Evolutionary conservation across 139 green algal genomes (phyloP).

Genomic region (Chlamydomonas sp.): DNA sequence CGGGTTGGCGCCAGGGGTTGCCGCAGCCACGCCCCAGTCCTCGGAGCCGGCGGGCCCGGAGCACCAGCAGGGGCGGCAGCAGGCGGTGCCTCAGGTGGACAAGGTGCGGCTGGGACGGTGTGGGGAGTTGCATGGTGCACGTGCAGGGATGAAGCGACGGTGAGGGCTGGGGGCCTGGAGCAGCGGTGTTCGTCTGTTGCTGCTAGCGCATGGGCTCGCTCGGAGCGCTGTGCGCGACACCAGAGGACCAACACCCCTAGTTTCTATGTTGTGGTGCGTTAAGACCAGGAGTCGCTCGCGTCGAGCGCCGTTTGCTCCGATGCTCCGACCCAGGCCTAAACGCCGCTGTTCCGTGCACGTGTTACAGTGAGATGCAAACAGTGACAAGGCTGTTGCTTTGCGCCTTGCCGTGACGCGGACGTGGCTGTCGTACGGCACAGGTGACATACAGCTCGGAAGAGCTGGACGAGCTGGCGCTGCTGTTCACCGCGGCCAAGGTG

Average conservation of each 20-base stretch:
- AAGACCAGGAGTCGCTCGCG: not conserved
- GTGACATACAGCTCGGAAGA: slow-evolving; percentile 60
- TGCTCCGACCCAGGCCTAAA: not conserved
- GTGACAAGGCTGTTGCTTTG: not conserved
- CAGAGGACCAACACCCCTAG: not conserved
- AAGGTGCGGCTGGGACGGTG: not conserved
- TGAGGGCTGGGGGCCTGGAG: not conserved
- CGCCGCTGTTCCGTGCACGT: not conserved
- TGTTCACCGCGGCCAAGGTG: slow-evolving; percentile 73
- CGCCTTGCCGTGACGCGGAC: not conserved
- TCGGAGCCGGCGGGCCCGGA: too few relatives aligned
- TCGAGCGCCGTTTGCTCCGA: not conserved
- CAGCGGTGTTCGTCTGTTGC: not conserved
- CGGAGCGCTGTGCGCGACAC: too few relatives aligned
- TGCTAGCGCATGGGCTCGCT: not conserved
- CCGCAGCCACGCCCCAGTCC: not conserved
- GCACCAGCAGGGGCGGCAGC: too few relatives aligned
- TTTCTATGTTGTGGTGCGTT: not conserved
- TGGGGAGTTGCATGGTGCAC: not conserved
- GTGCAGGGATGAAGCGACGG: not conserved
- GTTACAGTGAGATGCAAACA: not conserved
- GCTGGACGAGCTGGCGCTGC: slow-evolving; percentile 71
- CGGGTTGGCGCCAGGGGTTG: not conserved
- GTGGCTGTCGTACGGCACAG: slow-evolving; percentile 6
- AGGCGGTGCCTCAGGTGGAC: not conserved